Percentiles rank a stretch among this genome's conserved stretches.
Evolutionary conservation across 495 filamentous ascomycete genomes (phyloP).

Genomic region (Aspergillus haitiensis): DNA sequence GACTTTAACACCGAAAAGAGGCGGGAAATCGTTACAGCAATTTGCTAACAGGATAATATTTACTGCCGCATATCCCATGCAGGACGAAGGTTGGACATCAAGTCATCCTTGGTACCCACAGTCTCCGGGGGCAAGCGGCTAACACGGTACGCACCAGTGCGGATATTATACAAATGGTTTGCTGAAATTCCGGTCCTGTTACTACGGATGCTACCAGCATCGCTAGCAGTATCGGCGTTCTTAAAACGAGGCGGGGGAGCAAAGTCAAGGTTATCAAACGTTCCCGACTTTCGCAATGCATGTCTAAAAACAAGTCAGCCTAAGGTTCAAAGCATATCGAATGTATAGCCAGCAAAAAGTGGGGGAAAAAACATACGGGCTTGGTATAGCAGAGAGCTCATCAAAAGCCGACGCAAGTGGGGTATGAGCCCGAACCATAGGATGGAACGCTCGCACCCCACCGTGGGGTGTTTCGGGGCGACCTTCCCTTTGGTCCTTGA

Average conservation of each 20-base stretch:
- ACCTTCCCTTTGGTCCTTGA: slow-evolving; percentile 66
- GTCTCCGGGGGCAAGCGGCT: slow-evolving; percentile 80
- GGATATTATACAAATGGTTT: slow-evolving; percentile 71
- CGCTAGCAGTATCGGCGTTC: slow-evolving; percentile 68
- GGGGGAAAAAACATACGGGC: slow-evolving; percentile 69
- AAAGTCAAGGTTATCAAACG: slow-evolving; percentile 90
- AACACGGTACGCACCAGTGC: slow-evolving; percentile 85
- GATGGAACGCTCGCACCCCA: slow-evolving; percentile 70
- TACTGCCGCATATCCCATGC: slow-evolving; percentile 65
- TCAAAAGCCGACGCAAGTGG: slow-evolving; percentile 83
- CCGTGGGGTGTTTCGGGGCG: slow-evolving; percentile 81
- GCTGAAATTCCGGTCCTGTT: slow-evolving; percentile 76
- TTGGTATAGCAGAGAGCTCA: slow-evolving; percentile 80
- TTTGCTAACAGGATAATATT: slow-evolving; percentile 17
- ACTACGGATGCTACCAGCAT: slow-evolving; percentile 87
- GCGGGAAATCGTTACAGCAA: slow-evolving; percentile 35
- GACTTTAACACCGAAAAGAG: slow-evolving; percentile 30
- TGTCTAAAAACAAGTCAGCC: slow-evolving; percentile 57
- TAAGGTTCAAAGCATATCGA: slow-evolving; percentile 1
- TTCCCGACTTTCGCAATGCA: slow-evolving; percentile 81
- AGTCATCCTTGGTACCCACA: slow-evolving; percentile 76
- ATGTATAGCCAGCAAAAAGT: neutral
- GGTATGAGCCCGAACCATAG: slow-evolving; percentile 65
- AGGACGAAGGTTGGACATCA: slow-evolving; percentile 71
- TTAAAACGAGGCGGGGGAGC: slow-evolving; percentile 88